A percentile compares a stretch with the other conserved stretches of the same genome.
These are phyloP conservation scores for Parmelia sp. DNA, from an alignment of 495 filamentous ascomycete species.

Conservation along the genomic window DNA sequence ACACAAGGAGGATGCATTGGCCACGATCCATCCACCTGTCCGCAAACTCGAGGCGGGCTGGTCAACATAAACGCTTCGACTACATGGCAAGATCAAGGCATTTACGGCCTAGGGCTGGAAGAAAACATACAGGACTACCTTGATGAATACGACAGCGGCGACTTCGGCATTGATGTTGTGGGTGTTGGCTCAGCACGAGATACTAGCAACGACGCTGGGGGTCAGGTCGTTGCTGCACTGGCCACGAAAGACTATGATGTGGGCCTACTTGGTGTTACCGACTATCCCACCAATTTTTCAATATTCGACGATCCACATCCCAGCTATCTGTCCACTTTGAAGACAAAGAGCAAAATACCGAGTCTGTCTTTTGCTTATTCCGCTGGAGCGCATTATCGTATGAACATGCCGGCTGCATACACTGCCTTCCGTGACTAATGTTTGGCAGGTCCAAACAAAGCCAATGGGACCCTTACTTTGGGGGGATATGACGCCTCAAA, in stretches of 20 bases:
- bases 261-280: conserved; percentile 45
- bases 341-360: conserved; percentile 39
- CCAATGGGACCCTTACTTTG: conserved; percentile 49
- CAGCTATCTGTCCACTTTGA: conserved; percentile 47
- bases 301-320: conserved; percentile 40
- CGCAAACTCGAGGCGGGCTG: conserved; percentile 41
- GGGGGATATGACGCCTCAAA: conserved; percentile 52
- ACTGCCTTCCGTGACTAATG: neutral
- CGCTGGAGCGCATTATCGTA: conserved; percentile 47
- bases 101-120: conserved; percentile 38
- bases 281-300: conserved; percentile 46
- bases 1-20: conserved; percentile 35
- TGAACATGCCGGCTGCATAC: neutral
- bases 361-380: conserved; percentile 51
- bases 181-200: conserved; percentile 35
- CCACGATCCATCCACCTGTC: conserved; percentile 36
- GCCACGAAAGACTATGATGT: conserved; percentile 44
- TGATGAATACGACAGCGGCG: conserved; percentile 36
- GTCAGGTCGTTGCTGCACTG: conserved; percentile 45
- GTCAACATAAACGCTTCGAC: conserved; percentile 44
- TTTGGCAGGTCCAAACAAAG: conserved; percentile 34
- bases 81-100: conserved; percentile 42
- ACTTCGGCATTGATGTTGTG: conserved; percentile 48
- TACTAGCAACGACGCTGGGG: conserved; percentile 36
- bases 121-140: conserved; percentile 40